These are phyloP conservation scores for Sisymbrium irio DNA, from an alignment of 345 rosid species.

Conservation along the genomic window DNA sequence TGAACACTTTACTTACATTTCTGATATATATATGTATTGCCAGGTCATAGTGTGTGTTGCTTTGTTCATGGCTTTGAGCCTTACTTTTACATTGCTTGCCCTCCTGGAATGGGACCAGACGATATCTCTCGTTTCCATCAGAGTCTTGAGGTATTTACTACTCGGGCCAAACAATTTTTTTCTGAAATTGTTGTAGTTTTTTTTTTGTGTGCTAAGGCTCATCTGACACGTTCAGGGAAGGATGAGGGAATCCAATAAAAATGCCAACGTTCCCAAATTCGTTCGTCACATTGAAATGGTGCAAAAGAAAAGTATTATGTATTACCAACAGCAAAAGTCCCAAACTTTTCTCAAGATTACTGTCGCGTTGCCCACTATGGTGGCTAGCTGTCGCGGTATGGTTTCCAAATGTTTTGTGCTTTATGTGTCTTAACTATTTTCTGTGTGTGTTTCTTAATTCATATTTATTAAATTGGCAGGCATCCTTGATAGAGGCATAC, in stretches of 20 bases:
- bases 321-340: conserved; percentile 79
- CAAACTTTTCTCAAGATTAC: conserved; percentile 86
- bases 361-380: conserved; percentile 93
- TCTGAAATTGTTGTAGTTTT: not conserved
- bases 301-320: conserved; percentile 83
- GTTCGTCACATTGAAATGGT: conserved; percentile 67
- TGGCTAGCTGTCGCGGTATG: conserved; percentile 84
- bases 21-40: too few relatives aligned
- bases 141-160: conserved; percentile 68
- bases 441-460: not conserved
- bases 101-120: conserved; percentile 90
- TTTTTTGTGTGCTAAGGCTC: not conserved
- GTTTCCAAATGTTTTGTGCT: conserved; percentile 11
- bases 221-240: conserved; percentile 49
- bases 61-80: conserved; percentile 96
- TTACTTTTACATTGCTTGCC: conserved; percentile 86
- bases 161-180: not conserved
- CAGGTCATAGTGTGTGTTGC: conserved; percentile 97
- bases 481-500: conserved; percentile 94
- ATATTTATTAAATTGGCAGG: conserved; percentile 44
- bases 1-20: too few relatives aligned
- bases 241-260: conserved; percentile 76
- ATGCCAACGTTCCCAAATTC: conserved; percentile 55
- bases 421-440: not conserved
- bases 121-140: conserved; percentile 80